A percentile compares a stretch with the other conserved stretches of the same genome.
Conservation (phyloP, 169 alveolate genomes). For the Miamiensis avidus region DNA sequence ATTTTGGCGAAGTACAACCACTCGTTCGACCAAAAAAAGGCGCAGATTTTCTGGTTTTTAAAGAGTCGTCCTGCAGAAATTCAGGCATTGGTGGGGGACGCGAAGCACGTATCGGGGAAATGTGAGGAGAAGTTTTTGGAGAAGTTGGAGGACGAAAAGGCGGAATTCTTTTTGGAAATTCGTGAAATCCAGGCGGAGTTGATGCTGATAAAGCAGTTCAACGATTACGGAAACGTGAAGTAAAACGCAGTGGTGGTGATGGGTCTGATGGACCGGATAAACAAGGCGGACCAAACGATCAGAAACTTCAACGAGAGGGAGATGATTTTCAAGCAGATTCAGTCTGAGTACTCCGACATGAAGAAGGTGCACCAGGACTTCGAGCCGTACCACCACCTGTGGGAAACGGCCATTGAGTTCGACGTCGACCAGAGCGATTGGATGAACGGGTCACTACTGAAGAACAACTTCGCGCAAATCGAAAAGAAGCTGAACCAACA, state of each 20-base stretch:
- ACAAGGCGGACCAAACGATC: constrained; percentile 43
- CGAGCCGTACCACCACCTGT: constrained; percentile 61
- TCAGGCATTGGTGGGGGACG: constrained; percentile 48
- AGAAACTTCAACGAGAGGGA: constrained; percentile 67
- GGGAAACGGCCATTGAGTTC: constrained; percentile 56
- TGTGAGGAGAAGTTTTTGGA: constrained; percentile 58
- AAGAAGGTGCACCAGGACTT: constrained; percentile 50
- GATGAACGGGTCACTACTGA: constrained; percentile 31
- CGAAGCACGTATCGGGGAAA: constrained; percentile 34
- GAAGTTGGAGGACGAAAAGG: constrained; percentile 61
- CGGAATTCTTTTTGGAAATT: constrained; percentile 43
- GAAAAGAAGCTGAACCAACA: constrained; percentile 5
- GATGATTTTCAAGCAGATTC: constrained; percentile 40
- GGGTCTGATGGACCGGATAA: constrained; percentile 45
- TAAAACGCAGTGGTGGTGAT: constrained; percentile 42
- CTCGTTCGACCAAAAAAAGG: constrained; percentile 49
- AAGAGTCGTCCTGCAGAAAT: constrained; percentile 64
- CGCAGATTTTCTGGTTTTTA: constrained; percentile 44
- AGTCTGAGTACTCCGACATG: constrained; percentile 57
- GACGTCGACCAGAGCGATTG: constrained; percentile 53
- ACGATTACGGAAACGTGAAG: constrained; percentile 38
- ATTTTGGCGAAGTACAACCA: constrained; percentile 58
- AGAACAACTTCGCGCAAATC: constrained; percentile 3
- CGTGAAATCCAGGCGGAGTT: constrained; percentile 35
- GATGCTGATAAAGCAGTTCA: constrained; percentile 57